Base-by-base conservation (phyloP, 2,329 filamentous ascomycete genomes). In the Arthrobotrys musiformis region DNA sequence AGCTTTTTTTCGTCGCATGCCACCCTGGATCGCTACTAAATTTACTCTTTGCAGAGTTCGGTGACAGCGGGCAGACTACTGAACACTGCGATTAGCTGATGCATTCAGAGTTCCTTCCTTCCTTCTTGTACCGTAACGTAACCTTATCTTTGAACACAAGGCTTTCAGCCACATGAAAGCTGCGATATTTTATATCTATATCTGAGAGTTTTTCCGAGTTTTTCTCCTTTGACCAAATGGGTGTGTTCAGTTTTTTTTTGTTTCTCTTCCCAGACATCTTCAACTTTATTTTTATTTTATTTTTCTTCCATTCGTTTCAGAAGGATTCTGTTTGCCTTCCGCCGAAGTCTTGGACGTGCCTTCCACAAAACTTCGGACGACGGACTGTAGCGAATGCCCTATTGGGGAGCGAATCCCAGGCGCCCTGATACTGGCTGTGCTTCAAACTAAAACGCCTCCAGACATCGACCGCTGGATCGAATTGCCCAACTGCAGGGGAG, bases 321-420 rank as follows among this genome's bases (percentile, higher is more conserved):
- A 72, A 58, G 42, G 37, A 50, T 44, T 70, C 9, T 66, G 50
- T 42, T 35, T 30, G 28, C 48, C 56, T 19, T 22, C 24, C 6
- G n/a, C 28, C 30, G n/a, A 66, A 37, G 44, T 11, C 44, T 22
- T 24, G 19, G 44, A 24, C 44, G 3, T 48, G 5, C 17, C 35
- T 52, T 66, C 72, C 72, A 76, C 50, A 42, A 40, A 44, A 70
- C 50, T 64, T 70, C 73, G 66, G 73, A 67, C 44, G 61, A 76
- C 72, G 30, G 40, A 67, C 60, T 77, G 64, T 70, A 76, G 40
- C 58, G 56, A 60, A 52, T 70, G 46, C 72, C 40, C 42, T 40
- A 58, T 76, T 66, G 44, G 61, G 69, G 19, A 62, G 42, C 33
- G 56, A 26, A 48, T 26, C 66, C 73, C 64, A 56, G 72, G 46